These are phyloP conservation scores for Fimicolochytrium jonesii DNA, from an alignment of 192 early-diverging fungal species.

Conservation along the genomic window DNA sequence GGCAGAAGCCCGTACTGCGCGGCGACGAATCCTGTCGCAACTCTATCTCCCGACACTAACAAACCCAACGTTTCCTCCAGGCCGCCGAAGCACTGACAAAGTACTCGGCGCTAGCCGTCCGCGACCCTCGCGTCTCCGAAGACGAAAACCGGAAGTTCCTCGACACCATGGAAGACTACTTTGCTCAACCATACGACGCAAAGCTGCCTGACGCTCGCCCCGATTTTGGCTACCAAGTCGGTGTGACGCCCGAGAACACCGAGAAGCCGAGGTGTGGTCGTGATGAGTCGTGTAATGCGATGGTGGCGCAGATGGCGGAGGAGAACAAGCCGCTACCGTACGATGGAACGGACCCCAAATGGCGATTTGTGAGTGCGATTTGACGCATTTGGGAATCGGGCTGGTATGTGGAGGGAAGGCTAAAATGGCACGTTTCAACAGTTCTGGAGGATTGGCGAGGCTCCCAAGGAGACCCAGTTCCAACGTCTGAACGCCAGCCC, in stretches of 20 bases:
- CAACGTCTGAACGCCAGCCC: constrained; percentile 57
- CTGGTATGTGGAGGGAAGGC: neutral
- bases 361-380: constrained; percentile 49
- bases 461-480: constrained; percentile 53
- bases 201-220: constrained; percentile 63
- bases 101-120: constrained; percentile 60
- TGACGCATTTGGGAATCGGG: neutral
- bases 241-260: constrained; percentile 63
- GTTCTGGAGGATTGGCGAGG: constrained; percentile 63
- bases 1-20: no score
- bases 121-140: constrained; percentile 64
- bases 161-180: constrained; percentile 71
- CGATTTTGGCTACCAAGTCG: constrained; percentile 48
- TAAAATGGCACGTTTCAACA: constrained; percentile 1
- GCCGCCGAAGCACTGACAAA: constrained; percentile 57
- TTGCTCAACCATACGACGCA: constrained; percentile 52
- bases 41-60: neutral
- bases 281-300: constrained; percentile 53
- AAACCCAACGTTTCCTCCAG: constrained; percentile 18
- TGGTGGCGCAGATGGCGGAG: constrained; percentile 49
- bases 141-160: constrained; percentile 42
- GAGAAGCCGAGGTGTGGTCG: constrained; percentile 62
- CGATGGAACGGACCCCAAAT: constrained; percentile 62
- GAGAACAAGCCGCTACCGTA: constrained; percentile 54
- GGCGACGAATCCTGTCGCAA: neutral